A percentile compares a stretch with the other conserved stretches of the same genome.
These are phyloP conservation scores for Amanita subjunquillea DNA, from an alignment of 768 basidiomycete species.

Conservation along the genomic window DNA sequence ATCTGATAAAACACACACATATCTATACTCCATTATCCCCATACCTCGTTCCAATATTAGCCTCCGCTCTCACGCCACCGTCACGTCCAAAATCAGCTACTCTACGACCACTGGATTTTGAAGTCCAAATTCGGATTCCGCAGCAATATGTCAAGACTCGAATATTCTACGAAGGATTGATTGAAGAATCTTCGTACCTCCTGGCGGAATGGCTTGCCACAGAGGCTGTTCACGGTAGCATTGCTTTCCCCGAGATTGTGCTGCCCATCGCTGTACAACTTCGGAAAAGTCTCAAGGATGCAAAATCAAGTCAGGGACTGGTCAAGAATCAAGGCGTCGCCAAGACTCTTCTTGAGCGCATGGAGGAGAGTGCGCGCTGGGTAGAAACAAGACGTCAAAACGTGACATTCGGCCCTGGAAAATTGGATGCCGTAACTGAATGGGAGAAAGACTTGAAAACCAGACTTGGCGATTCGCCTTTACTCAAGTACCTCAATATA, in stretches of 20 bases:
- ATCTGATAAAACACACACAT: conserved; percentile 73
- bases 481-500: conserved; percentile 74
- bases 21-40: conserved; percentile 85
- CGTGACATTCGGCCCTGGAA: conserved; percentile 69
- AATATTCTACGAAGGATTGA: conserved; percentile 71
- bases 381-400: conserved; percentile 58
- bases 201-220: conserved; percentile 78
- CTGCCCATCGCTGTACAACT: conserved; percentile 70
- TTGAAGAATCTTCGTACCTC: conserved; percentile 73
- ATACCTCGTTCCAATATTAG: conserved; percentile 79
- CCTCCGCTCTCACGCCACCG: conserved; percentile 56
- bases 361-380: conserved; percentile 81
- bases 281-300: conserved; percentile 61
- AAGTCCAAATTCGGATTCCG: conserved; percentile 78
- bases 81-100: conserved; percentile 77
- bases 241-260: conserved; percentile 89
- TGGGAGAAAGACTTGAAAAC: conserved; percentile 59
- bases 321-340: conserved; percentile 51
- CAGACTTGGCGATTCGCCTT: conserved; percentile 59
- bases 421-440: conserved; percentile 52
- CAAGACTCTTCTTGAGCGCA: conserved; percentile 75
- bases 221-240: conserved; percentile 61
- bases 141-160: conserved; percentile 84
- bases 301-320: conserved; percentile 26
- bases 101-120: conserved; percentile 81